phyloP scores from a whole-genome alignment of 768 basidiomycete species.

The Asterophora parasitica region DNA sequence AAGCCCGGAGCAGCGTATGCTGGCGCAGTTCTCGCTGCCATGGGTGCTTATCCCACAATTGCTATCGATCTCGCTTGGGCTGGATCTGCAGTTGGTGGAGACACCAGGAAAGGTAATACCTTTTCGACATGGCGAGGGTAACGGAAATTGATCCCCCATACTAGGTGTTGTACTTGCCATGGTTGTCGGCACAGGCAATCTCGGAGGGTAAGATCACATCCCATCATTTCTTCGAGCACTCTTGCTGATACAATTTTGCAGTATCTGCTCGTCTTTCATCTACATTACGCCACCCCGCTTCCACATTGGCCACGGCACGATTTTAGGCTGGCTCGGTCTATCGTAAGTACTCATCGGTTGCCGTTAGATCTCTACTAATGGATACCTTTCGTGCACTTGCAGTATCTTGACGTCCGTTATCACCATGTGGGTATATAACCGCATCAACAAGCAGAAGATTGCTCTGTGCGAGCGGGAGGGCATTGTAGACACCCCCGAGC shows the following conservation, averaged over 20 bases:
- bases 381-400: neutral
- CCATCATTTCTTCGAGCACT: neutral
- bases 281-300: slow-evolving; percentile 34
- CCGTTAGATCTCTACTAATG: neutral
- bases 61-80: slow-evolving; percentile 49
- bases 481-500: slow-evolving; percentile 30
- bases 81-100: slow-evolving; percentile 51
- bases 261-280: slow-evolving; percentile 38
- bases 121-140: neutral
- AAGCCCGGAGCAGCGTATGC: slow-evolving; percentile 36
- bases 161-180: slow-evolving; percentile 41
- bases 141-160: neutral
- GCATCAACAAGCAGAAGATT: slow-evolving; percentile 46
- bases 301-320: slow-evolving; percentile 32
- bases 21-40: slow-evolving; percentile 45
- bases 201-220: slow-evolving; percentile 34
- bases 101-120: slow-evolving; percentile 39
- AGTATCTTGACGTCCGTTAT: slow-evolving; percentile 34
- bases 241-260: slow-evolving; percentile 14
- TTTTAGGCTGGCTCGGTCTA: slow-evolving; percentile 25
- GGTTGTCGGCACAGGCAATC: slow-evolving; percentile 51
- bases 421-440: slow-evolving; percentile 44
- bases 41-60: slow-evolving; percentile 50
- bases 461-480: slow-evolving; percentile 37
- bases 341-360: slow-evolving; percentile 24